Evolutionary conservation across 1,139 yeast species (phyloP).

Genomic region (Entelexis paramagnoliae): DNA sequence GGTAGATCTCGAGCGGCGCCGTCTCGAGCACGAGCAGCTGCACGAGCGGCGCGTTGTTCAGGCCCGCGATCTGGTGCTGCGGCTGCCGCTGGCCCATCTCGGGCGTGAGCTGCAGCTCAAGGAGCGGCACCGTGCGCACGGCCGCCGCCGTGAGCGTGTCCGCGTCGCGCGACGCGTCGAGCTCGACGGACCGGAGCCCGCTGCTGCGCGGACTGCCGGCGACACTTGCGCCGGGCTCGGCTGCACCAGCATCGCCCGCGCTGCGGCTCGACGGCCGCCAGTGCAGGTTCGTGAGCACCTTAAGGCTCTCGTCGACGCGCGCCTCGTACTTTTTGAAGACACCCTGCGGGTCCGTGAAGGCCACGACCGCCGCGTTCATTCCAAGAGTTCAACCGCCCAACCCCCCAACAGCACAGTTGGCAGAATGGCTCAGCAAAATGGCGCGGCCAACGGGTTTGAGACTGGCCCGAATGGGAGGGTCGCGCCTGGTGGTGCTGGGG

Average conservation of each 20-base stretch:
- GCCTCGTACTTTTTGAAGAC: constrained; percentile 47
- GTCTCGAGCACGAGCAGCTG: constrained; percentile 61
- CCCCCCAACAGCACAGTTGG: not conserved
- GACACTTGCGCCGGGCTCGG: not conserved
- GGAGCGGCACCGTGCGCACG: constrained; percentile 53
- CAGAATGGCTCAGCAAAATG: constrained; percentile 21
- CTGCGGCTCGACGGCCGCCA: constrained; percentile 43
- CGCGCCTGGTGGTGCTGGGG: not conserved
- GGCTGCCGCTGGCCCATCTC: constrained; percentile 38
- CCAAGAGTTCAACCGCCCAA: not conserved
- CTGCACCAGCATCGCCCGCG: not conserved
- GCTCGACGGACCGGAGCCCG: not conserved
- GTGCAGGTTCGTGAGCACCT: constrained; percentile 57
- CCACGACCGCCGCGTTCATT: constrained; percentile 35
- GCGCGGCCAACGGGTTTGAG: not conserved
- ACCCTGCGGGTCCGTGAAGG: constrained; percentile 80
- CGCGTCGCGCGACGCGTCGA: not conserved
- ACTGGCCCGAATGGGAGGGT: not conserved
- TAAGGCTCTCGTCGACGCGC: constrained; percentile 46
- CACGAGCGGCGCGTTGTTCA: constrained; percentile 45
- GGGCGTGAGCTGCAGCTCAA: constrained; percentile 51
- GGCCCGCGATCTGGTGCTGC: constrained; percentile 37
- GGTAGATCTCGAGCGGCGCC: constrained; percentile 59
- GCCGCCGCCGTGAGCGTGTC: constrained; percentile 29
- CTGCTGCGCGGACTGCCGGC: not conserved